A percentile compares a stretch with the other conserved stretches of the same genome.
Evolutionary conservation across 345 rosid genomes (phyloP).

Genomic region (Salix brachista): DNA sequence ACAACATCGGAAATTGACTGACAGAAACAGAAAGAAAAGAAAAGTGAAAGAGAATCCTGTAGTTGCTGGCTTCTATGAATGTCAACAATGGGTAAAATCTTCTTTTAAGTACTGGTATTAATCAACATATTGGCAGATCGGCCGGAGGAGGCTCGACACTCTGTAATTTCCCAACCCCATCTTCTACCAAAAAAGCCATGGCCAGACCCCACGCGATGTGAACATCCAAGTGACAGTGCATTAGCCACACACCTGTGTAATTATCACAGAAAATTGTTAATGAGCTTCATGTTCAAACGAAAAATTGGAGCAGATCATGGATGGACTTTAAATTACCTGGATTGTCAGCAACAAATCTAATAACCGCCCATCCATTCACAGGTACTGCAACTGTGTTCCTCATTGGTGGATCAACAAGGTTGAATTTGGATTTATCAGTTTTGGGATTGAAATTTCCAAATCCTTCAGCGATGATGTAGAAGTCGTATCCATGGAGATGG

Average conservation of each 20-base stretch:
- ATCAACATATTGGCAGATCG: slow-evolving; percentile 70
- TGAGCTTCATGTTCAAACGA: neutral
- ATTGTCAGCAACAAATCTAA: slow-evolving; percentile 89
- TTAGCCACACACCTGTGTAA: slow-evolving; percentile 73
- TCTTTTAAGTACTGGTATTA: neutral
- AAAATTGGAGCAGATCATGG: neutral
- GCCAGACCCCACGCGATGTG: slow-evolving; percentile 86
- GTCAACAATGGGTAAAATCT: neutral
- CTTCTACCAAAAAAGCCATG: slow-evolving; percentile 76
- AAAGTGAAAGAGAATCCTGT: neutral
- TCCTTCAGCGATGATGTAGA: slow-evolving; percentile 75
- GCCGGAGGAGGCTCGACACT: slow-evolving; percentile 58
- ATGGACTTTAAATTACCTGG: slow-evolving; percentile 52
- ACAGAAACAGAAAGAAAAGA: neutral
- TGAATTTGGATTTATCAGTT: slow-evolving; percentile 63
- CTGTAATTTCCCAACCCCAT: slow-evolving; percentile 60
- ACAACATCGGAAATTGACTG: neutral
- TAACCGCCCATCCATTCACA: slow-evolving; percentile 82
- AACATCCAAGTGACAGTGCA: slow-evolving; percentile 96
- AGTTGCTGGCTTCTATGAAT: neutral
- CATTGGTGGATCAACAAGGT: slow-evolving; percentile 83
- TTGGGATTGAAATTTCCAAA: slow-evolving; percentile 82
- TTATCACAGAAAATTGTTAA: neutral
- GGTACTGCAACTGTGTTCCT: slow-evolving; percentile 85
- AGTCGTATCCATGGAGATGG: slow-evolving; percentile 93